These are phyloP conservation scores for Avena sativa DNA, from an alignment of 176 grass and related monocot genomes.

Conservation along the genomic window DNA sequence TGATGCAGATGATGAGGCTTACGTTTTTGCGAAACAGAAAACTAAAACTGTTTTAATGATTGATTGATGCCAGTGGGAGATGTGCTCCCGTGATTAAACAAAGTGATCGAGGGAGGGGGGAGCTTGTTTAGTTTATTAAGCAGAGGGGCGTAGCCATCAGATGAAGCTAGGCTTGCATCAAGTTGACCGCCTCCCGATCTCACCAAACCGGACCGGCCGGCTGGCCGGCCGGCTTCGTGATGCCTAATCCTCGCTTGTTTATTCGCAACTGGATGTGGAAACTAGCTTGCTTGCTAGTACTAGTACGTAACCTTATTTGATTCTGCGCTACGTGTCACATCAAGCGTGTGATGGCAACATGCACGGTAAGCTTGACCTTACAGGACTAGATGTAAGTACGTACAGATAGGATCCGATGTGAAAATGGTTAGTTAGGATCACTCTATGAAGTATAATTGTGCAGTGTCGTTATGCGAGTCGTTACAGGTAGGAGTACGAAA, in stretches of 20 bases:
- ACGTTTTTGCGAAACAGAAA: conserved; percentile 16
- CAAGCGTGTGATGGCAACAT: neutral
- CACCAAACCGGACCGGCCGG: conserved; percentile 22
- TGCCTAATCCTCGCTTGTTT: conserved; percentile 27
- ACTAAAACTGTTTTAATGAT: conserved; percentile 18
- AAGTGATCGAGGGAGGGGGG: neutral
- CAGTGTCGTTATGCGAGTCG: no score
- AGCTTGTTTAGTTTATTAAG: neutral
- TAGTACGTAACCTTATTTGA: neutral
- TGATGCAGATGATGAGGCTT: conserved; percentile 22
- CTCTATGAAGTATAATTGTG: no score
- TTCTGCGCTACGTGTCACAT: neutral
- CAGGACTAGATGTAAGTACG: neutral
- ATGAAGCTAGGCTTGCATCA: conserved; percentile 34
- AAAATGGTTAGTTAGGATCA: no score
- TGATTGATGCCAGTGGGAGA: conserved; percentile 48
- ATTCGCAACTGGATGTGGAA: conserved; percentile 31
- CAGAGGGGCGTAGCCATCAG: conserved; percentile 30
- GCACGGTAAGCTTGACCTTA: neutral
- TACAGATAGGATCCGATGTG: no score
- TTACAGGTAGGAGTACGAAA: no score
- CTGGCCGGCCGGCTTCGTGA: conserved; percentile 26
- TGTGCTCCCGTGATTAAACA: conserved; percentile 6
- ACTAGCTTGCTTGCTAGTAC: neutral
- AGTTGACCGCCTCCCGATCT: conserved; percentile 50